Percentiles rank a stretch among this genome's conserved stretches.
Conservation (phyloP, 2,329 filamentous ascomycete genomes). For the Pseudohalonectria lignicola region DNA sequence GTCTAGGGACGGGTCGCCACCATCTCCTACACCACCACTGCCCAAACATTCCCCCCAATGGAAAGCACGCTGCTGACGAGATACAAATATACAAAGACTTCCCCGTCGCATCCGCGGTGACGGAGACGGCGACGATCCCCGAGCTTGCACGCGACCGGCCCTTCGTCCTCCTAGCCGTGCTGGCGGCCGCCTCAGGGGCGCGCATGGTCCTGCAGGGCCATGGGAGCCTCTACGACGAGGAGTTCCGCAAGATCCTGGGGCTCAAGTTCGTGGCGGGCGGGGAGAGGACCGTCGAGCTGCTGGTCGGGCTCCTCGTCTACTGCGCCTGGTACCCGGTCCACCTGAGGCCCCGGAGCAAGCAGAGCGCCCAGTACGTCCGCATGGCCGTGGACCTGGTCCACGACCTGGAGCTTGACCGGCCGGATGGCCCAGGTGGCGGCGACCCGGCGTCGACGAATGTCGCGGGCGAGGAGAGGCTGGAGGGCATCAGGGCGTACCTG, state of each 20-base stretch:
- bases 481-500: conserved; percentile 33
- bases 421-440: conserved; percentile 9
- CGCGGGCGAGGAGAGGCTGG: conserved; percentile 19
- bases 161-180: conserved; percentile 41
- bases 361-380: conserved; percentile 36
- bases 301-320: conserved; percentile 47
- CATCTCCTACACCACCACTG: too few species aligned
- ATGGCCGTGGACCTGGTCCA: conserved; percentile 39
- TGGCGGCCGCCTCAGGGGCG: conserved; percentile 37
- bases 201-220: conserved; percentile 35
- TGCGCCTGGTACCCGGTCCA: conserved; percentile 48
- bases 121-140: conserved; percentile 27
- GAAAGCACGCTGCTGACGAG: too few species aligned
- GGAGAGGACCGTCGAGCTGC: conserved; percentile 43
- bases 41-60: too few species aligned
- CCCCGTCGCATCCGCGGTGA: conserved; percentile 31
- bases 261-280: conserved; percentile 45
- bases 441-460: conserved; percentile 6
- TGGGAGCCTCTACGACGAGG: conserved; percentile 42
- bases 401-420: conserved; percentile 36
- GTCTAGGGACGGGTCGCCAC: too few species aligned
- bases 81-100: too few species aligned
- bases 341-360: conserved; percentile 37
- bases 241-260: conserved; percentile 45
- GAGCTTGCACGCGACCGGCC: conserved; percentile 33